A percentile compares a stretch with the other conserved stretches of the same genome.
Evolutionary conservation across 192 early-diverging fungal species (phyloP).

Genomic region (Glomus cerebriforme): DNA sequence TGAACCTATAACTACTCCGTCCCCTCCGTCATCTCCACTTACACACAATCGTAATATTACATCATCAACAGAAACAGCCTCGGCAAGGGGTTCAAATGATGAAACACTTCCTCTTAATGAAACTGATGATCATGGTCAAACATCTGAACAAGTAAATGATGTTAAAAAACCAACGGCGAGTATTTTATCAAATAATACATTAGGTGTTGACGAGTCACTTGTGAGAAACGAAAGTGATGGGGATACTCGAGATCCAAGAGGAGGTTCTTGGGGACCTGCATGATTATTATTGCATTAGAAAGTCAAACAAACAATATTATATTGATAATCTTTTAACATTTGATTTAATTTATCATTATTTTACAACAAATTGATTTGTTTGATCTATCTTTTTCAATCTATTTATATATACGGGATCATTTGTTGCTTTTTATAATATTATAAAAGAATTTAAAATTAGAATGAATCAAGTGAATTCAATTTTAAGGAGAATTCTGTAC

Average conservation of each 20-base stretch:
- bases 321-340: too few relatives aligned
- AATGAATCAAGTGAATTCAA: too few relatives aligned
- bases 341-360: too few relatives aligned
- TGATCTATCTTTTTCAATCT: too few relatives aligned
- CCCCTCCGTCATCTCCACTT: neutral
- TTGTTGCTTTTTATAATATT: too few relatives aligned
- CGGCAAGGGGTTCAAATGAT: neutral
- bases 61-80: neutral
- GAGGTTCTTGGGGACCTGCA: constrained; percentile 3
- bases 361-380: too few relatives aligned
- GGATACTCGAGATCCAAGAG: constrained; percentile 13
- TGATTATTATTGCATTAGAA: neutral
- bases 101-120: neutral
- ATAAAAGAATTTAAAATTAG: too few relatives aligned
- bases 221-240: constrained; percentile 15
- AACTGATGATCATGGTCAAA: neutral
- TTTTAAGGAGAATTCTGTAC: too few relatives aligned
- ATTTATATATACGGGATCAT: too few relatives aligned
- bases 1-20: neutral
- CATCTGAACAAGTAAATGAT: neutral
- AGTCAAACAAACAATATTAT: too few relatives aligned
- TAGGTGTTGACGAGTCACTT: neutral
- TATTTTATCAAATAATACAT: neutral
- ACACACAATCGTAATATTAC: neutral
- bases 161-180: constrained; percentile 2